Evolutionary conservation across 2,329 filamentous ascomycete species (phyloP), one percentile per base, ranked within the genome.

Genomic region (Albifimbria verrucaria): DNA sequence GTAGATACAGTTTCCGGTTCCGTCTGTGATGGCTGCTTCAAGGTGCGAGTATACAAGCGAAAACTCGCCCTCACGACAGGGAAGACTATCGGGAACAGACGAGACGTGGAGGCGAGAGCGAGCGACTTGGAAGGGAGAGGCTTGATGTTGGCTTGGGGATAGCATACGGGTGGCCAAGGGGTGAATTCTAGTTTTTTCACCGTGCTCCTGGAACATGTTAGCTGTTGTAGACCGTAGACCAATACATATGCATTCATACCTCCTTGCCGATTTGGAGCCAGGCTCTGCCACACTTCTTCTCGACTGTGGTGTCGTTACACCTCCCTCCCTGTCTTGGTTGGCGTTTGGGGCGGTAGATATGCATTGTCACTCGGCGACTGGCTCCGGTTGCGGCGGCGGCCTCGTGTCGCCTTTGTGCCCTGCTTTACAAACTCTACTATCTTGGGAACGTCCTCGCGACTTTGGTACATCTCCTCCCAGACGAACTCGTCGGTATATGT

Each of bases 1-100:
- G 72, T 99, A 99, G 66, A 99, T 97, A 69, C 95, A 99, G 25
- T 93, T 90, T 15, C 95, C 95, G 2, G 89, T 90, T 18, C 93
- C 94, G 60, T 96, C 93, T 15, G 88, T 88, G 65, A 99, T 99
- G 50, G 95, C 94, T 7, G 91, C 89, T 66, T 96, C 92, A 28
- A 99, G 85, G 68, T 97, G 91, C 4, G 90, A 90, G 66, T 97
- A 97, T 7, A 99, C 94, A 2, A 90, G 85, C 10, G 87, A 84
- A 69, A 99, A 99, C 67, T 99, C 95, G 28, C 85, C 85, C 66
- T 97, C 93, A 56, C 94, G 87, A 66, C 94, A 97, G 10, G 94
- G 94, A 6, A 99, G 80, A 44, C 90, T 90, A 12, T 87, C 81
- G 1, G 94, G 94, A 3, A 99, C 92, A 0, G 94, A 90, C 1